Percentiles rank a stretch among this genome's conserved stretches.
phyloP scores from a whole-genome alignment of 2,329 filamentous ascomycete genomes.

The Monosporascus cannonballus region DNA sequence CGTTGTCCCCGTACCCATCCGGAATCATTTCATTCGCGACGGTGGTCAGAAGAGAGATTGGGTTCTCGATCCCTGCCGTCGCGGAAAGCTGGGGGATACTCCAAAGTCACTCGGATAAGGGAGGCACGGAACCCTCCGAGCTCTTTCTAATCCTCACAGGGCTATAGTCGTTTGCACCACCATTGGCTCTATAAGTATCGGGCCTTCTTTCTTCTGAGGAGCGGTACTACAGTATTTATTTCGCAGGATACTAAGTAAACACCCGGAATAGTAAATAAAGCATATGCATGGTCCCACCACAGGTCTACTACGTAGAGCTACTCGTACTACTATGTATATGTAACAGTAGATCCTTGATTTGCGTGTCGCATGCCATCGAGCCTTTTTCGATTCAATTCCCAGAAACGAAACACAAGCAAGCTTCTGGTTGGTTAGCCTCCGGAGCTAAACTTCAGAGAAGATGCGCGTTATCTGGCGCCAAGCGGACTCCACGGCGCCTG shows the following conservation, averaged over 20 bases:
- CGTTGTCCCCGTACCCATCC: conserved; percentile 60
- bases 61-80: conserved; percentile 67
- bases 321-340: no score
- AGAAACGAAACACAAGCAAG: neutral
- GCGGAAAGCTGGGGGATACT: conserved; percentile 50
- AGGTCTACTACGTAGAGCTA: no score
- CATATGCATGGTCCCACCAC: no score
- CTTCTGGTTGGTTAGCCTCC: neutral
- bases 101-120: conserved; percentile 8
- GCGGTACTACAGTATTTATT: no score
- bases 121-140: conserved; percentile 23
- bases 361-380: no score
- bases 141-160: conserved; percentile 48
- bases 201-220: conserved; percentile 11
- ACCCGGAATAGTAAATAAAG: no score
- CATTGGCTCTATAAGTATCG: conserved; percentile 42
- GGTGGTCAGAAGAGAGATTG: conserved; percentile 74
- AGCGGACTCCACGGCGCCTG: neutral
- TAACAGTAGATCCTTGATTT: no score
- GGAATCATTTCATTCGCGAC: conserved; percentile 61
- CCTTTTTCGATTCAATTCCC: neutral
- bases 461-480: no score
- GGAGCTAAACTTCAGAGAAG: neutral
- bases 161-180: conserved; percentile 51
- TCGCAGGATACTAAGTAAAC: no score